A percentile compares a stretch with the other conserved stretches of the same genome.
Conservation (phyloP, 805 yeast genomes). For the Schwanniomyces polymorphus region DNA sequence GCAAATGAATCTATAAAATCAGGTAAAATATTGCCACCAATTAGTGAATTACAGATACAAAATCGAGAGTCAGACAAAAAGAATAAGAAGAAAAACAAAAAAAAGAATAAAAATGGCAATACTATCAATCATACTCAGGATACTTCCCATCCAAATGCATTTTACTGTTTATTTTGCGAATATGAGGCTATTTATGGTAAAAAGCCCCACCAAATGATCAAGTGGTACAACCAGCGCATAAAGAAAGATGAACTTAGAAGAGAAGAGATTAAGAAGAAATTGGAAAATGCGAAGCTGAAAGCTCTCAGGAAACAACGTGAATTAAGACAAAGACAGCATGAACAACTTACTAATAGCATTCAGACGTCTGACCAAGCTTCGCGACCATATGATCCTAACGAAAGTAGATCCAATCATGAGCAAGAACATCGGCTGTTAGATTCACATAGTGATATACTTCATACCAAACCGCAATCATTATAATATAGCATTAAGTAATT, state of each 20-base stretch:
- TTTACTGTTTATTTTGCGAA: slow-evolving; percentile 51
- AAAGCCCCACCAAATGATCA: slow-evolving; percentile 51
- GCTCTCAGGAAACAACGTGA: slow-evolving; percentile 26
- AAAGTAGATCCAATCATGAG: neutral
- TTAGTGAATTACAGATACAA: slow-evolving; percentile 8
- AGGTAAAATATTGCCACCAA: slow-evolving; percentile 11
- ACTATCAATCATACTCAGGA: neutral
- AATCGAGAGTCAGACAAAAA: neutral
- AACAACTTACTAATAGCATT: neutral
- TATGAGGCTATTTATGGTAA: slow-evolving; percentile 51
- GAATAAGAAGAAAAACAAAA: slow-evolving; percentile 17
- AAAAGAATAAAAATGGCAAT: slow-evolving; percentile 18
- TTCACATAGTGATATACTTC: neutral
- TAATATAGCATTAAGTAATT: neutral
- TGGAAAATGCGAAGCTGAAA: slow-evolving; percentile 37
- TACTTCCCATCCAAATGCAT: neutral
- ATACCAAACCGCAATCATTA: neutral
- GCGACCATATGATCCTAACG: neutral
- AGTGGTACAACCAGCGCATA: slow-evolving; percentile 45
- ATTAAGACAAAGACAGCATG: slow-evolving; percentile 11
- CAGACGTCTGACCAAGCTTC: neutral
- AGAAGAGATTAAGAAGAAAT: slow-evolving; percentile 33
- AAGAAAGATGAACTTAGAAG: slow-evolving; percentile 30
- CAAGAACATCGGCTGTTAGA: neutral
- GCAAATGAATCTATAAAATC: neutral